Evolutionary conservation across 2,329 filamentous ascomycete species (phyloP).

Genomic region (Basipetospora chlamydospora): DNA sequence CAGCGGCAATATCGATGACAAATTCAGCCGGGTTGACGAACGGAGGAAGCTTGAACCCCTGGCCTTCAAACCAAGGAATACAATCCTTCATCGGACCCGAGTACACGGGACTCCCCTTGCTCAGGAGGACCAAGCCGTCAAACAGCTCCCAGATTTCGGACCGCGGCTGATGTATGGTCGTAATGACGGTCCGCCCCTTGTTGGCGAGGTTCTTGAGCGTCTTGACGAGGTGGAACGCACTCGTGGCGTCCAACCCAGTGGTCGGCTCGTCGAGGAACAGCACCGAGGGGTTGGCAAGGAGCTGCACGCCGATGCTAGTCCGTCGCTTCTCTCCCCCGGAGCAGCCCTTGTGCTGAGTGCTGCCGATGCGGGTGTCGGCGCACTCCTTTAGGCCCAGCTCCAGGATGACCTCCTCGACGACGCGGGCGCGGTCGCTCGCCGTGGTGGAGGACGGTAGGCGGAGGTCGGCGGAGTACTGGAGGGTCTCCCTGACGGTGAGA

Average conservation of each 20-base stretch:
- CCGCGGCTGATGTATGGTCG: slow-evolving; percentile 63
- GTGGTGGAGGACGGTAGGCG: slow-evolving; percentile 50
- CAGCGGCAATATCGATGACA: slow-evolving; percentile 57
- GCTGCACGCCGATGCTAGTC: slow-evolving; percentile 63
- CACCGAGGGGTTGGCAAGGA: slow-evolving; percentile 65
- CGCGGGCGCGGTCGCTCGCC: slow-evolving; percentile 38
- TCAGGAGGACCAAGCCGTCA: slow-evolving; percentile 55
- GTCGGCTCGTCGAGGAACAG: slow-evolving; percentile 70
- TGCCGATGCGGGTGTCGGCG: slow-evolving; percentile 59
- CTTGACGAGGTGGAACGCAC: slow-evolving; percentile 57
- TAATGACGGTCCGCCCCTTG: slow-evolving; percentile 56
- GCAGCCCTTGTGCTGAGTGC: slow-evolving; percentile 56
- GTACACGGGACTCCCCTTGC: slow-evolving; percentile 53
- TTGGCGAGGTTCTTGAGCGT: slow-evolving; percentile 54
- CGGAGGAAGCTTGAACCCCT: slow-evolving; percentile 47
- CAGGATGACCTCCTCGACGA: slow-evolving; percentile 64
- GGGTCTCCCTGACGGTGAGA: slow-evolving; percentile 60
- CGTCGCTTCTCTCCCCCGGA: slow-evolving; percentile 67
- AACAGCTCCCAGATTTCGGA: slow-evolving; percentile 71
- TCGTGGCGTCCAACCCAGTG: slow-evolving; percentile 63
- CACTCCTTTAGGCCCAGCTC: slow-evolving; percentile 67
- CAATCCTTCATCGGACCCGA: slow-evolving; percentile 45
- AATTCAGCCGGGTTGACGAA: slow-evolving; percentile 71
- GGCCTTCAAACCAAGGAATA: slow-evolving; percentile 46
- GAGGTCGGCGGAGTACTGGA: slow-evolving; percentile 58